Evolutionary conservation across 257 asterid species (phyloP).

Genomic region (Nemophila menziesii): DNA sequence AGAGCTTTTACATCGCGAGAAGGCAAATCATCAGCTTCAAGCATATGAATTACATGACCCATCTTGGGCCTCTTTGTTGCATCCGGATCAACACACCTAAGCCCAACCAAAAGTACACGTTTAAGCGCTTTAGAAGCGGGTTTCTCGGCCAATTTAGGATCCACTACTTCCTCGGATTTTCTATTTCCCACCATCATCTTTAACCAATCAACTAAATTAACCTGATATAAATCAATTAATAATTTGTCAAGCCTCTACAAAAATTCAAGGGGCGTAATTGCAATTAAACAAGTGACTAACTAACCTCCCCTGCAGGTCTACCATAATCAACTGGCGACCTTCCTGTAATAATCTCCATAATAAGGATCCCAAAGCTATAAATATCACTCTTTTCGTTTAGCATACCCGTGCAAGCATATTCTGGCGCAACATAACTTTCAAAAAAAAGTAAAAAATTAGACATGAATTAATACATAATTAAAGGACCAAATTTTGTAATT

Average conservation of each 20-base stretch:
- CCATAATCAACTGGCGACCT: conserved; percentile 80
- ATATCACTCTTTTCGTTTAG: conserved; percentile 18
- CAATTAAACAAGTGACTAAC: conserved; percentile 3
- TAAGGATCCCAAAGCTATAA: conserved; percentile 48
- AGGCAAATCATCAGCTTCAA: conserved; percentile 72
- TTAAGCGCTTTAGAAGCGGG: conserved; percentile 76
- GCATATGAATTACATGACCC: conserved; percentile 88
- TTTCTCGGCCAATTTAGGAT: conserved; percentile 71
- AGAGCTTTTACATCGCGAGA: conserved; percentile 49
- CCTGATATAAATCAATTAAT: conserved; percentile 24
- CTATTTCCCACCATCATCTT: conserved; percentile 78
- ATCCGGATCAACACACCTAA: conserved; percentile 92
- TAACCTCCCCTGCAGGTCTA: conserved; percentile 75
- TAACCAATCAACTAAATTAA: conserved; percentile 84
- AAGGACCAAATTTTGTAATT: not conserved
- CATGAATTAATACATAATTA: not conserved
- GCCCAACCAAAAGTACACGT: conserved; percentile 83
- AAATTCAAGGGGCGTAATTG: not conserved
- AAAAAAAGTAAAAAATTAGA: not conserved
- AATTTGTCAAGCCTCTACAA: not conserved
- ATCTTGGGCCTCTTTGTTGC: conserved; percentile 91
- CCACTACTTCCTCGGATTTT: conserved; percentile 86
- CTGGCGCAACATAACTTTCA: conserved; percentile 89
- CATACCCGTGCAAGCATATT: conserved; percentile 19
- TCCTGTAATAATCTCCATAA: conserved; percentile 89